These are phyloP conservation scores for Ophiostoma sp. DNA, from an alignment of 2,329 filamentous ascomycete species.

Conservation along the genomic window DNA sequence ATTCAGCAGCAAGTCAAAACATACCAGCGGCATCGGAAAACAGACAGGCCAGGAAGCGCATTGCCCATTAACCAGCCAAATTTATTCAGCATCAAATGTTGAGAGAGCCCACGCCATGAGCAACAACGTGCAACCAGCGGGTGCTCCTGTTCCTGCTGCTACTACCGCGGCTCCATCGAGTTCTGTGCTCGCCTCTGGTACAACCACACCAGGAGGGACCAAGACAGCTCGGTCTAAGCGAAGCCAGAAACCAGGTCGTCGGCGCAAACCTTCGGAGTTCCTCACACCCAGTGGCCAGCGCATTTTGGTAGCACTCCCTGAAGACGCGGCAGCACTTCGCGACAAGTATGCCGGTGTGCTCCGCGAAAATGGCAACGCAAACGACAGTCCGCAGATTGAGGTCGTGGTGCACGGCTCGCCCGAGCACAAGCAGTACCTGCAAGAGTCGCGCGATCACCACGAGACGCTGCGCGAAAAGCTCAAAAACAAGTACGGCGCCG, in stretches of 20 bases:
- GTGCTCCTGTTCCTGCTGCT: neutral
- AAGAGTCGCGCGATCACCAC: conserved; percentile 50
- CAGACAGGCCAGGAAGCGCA: neutral
- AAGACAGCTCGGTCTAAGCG: neutral
- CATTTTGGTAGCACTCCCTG: conserved; percentile 53
- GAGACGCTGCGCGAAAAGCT: conserved; percentile 44
- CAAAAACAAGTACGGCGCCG: conserved; percentile 44
- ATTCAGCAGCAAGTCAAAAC: neutral
- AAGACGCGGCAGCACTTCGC: conserved; percentile 47
- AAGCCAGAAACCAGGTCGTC: conserved; percentile 19
- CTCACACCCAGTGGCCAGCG: conserved; percentile 51
- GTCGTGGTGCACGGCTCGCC: conserved; percentile 54
- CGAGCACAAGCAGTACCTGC: conserved; percentile 44
- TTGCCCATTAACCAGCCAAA: neutral
- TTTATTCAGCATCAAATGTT: neutral
- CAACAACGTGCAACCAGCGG: neutral
- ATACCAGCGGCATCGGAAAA: neutral
- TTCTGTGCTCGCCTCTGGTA: conserved; percentile 16
- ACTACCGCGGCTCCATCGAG: neutral
- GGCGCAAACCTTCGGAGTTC: conserved; percentile 48
- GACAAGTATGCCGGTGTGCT: conserved; percentile 38
- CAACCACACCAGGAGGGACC: conserved; percentile 8
- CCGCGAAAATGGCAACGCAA: conserved; percentile 20
- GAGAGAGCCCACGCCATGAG: neutral
- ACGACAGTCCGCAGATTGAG: conserved; percentile 42